Conservation (phyloP, 2,329 filamentous ascomycete species). For the Exophiala alcalophila region DNA sequence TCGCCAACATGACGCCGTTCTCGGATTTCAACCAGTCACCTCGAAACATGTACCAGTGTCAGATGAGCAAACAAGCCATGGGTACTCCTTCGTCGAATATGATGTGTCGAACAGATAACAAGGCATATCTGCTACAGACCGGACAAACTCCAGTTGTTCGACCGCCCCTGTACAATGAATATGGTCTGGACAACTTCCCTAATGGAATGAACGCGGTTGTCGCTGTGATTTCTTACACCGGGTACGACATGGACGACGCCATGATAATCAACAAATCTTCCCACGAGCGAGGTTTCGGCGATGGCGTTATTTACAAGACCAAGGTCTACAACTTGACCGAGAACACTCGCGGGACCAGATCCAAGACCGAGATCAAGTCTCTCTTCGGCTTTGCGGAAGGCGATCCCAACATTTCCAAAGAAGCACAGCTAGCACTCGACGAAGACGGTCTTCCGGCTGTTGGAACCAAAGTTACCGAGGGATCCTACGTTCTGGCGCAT, state of each 20-base stretch:
- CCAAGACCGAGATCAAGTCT: conserved; percentile 68
- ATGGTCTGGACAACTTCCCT: conserved; percentile 96
- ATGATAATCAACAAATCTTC: conserved; percentile 99
- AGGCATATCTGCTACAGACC: conserved; percentile 89
- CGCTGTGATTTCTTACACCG: conserved; percentile 96
- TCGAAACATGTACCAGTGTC: conserved; percentile 98
- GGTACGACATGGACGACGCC: conserved; percentile 99
- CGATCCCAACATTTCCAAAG: conserved; percentile 56
- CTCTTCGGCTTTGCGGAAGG: conserved; percentile 81
- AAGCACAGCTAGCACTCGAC: conserved; percentile 71
- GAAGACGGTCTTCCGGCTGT: conserved; percentile 82
- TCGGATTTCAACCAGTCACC: conserved; percentile 98
- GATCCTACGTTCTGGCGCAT: conserved; percentile 83
- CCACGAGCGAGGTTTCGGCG: conserved; percentile 90
- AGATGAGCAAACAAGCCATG: conserved; percentile 99
- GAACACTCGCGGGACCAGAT: conserved; percentile 60
- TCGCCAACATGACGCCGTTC: conserved; percentile 98
- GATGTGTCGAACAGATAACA: conserved; percentile 91
- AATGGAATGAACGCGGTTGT: conserved; percentile 95
- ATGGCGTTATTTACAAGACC: conserved; percentile 97
- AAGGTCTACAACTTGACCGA: conserved; percentile 87
- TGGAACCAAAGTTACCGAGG: conserved; percentile 72
- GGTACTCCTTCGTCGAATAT: conserved; percentile 86
- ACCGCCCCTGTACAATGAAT: conserved; percentile 88
- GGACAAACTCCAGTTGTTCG: conserved; percentile 94